Conservation (phyloP, 768 basidiomycete genomes). For the Lactarius pseudohatsudake region DNA sequence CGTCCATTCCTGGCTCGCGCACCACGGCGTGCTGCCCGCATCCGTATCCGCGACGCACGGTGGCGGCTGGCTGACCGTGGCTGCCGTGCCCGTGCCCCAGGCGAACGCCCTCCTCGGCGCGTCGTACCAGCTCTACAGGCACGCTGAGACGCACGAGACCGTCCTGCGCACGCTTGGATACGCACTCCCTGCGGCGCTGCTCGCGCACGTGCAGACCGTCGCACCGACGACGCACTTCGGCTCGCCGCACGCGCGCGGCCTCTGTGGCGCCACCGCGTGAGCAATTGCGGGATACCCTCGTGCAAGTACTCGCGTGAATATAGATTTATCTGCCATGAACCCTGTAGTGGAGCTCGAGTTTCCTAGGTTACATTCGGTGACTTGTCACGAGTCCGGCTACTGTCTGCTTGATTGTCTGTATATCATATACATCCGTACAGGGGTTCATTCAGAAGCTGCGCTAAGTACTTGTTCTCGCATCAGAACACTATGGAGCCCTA, state of each 20-base stretch:
- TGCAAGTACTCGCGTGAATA: too few species aligned
- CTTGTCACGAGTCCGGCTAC: too few species aligned
- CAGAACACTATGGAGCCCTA: too few species aligned
- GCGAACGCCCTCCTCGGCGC: conserved; percentile 59
- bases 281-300: too few species aligned
- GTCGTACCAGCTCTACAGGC: conserved; percentile 58
- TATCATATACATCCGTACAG: too few species aligned
- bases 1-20: conserved; percentile 55
- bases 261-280: too few species aligned
- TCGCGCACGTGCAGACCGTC: conserved; percentile 55
- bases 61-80: conserved; percentile 59
- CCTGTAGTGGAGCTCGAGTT: too few species aligned
- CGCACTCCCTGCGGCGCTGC: conserved; percentile 54
- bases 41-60: conserved; percentile 43
- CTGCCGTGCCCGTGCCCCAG: conserved; percentile 48
- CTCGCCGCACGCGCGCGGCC: conserved; percentile 37
- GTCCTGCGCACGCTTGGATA: conserved; percentile 59
- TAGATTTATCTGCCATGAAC: too few species aligned
- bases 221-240: conserved; percentile 65
- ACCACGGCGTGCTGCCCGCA: conserved; percentile 46
- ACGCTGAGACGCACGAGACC: conserved; percentile 46
- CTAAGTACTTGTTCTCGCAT: too few species aligned
- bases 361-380: too few species aligned
- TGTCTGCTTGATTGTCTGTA: too few species aligned
- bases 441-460: too few species aligned